phyloP scores from a whole-genome alignment of 2,329 filamentous ascomycete genomes.

The Fusarium albosuccineum region DNA sequence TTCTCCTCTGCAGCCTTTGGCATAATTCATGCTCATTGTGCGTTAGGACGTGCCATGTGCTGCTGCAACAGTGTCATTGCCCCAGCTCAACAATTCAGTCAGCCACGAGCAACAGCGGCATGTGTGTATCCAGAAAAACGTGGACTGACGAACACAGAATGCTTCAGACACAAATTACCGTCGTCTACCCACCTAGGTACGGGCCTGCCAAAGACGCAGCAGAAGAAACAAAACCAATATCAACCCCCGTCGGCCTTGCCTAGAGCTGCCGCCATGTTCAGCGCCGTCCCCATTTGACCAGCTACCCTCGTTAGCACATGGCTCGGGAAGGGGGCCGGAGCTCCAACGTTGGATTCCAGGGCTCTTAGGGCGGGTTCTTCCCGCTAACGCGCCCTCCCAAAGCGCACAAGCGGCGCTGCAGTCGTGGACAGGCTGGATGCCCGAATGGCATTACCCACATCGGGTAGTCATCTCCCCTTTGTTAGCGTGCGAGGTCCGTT shows the following conservation, averaged over 20 bases:
- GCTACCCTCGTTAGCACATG: constrained; percentile 27
- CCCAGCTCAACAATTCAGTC: constrained; percentile 16
- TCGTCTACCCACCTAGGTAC: too few relatives aligned
- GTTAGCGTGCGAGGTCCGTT: constrained; percentile 28
- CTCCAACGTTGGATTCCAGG: constrained; percentile 27
- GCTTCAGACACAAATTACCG: too few relatives aligned
- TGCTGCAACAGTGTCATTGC: constrained; percentile 11
- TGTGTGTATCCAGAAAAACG: neutral
- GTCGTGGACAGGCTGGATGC: constrained; percentile 20
- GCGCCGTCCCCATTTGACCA: constrained; percentile 14
- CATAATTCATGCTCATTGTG: constrained; percentile 18
- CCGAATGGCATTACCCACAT: constrained; percentile 32
- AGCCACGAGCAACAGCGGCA: constrained; percentile 7
- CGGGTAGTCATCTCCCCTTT: constrained; percentile 39
- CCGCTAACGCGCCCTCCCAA: constrained; percentile 36
- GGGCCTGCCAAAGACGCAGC: constrained; percentile 1
- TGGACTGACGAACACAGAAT: neutral
- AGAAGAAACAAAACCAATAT: constrained; percentile 6
- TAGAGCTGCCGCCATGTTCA: constrained; percentile 18
- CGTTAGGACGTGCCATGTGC: constrained; percentile 18
- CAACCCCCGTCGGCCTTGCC: constrained; percentile 7
- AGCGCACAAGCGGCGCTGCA: constrained; percentile 24
- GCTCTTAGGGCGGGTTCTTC: constrained; percentile 25
- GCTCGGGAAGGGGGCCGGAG: constrained; percentile 29
- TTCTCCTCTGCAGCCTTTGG: constrained; percentile 21